Base-by-base conservation (phyloP, 768 basidiomycete genomes). In the Boletales sp. region DNA sequence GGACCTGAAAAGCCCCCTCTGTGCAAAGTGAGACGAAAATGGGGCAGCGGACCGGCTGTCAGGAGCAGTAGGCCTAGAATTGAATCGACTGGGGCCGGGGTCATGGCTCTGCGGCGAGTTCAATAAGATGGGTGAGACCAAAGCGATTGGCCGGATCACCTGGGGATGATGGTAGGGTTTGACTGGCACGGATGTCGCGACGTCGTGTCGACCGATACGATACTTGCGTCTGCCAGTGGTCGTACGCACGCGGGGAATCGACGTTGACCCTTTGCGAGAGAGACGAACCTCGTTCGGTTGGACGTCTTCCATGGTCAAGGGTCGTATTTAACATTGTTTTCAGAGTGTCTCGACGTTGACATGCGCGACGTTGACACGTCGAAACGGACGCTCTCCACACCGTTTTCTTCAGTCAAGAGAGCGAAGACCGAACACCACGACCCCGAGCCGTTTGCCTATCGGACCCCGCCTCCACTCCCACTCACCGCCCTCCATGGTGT, bases 281-380 rank as follows among this genome's bases (percentile, higher is more conserved):
- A 67, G 57, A 40, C 70, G 70, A 6, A 63, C 50, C 52, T 74
- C 71, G 52, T 74, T 74, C 17, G 71, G 72, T 44, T 75, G 74
- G 2, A 53, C 51, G 52, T 74, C 73, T 51, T 75, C 74, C 62
- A 64, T 59, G 37, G 13, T 21, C 40, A 34, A 41, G 36, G 5
- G 40, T 31, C 17, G 15, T 50, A 37, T 58, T 63, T 61, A 47
- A 55, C 47, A 12, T 43, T 69, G 46, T 69, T 69, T 65, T 24
- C 36, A 3, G 1, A 21, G n/a, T 39, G 36, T 40, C 45, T 15
- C 24, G 10, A 47, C 40, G 47, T 48, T 42, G 34, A 50, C 53
- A 62, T 64, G 59, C 38, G 47, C 56, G 36, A 43, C 49, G 31
- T 39, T 48, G 39, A 52, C 40, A 39, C 13, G 34, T 50, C 45